These are phyloP conservation scores for Nitzschia sp. DNA, from an alignment of 108 stramenopile species.

Conservation along the genomic window DNA sequence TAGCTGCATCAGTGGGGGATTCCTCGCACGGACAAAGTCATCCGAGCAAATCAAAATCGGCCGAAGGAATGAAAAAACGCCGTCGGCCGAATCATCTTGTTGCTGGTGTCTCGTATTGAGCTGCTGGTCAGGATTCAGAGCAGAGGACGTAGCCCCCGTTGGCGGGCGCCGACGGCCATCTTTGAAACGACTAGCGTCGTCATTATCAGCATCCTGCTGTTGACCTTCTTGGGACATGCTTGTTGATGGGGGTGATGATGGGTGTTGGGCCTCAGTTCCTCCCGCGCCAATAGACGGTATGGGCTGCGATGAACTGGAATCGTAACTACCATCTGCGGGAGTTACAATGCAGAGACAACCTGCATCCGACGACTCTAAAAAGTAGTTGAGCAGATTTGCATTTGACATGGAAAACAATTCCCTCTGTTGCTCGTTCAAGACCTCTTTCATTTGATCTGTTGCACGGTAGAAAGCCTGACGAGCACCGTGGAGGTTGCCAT, in stretches of 20 bases:
- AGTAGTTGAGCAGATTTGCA: neutral
- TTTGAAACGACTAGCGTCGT: neutral
- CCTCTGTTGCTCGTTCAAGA: neutral
- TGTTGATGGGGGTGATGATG: neutral
- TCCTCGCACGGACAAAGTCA: slow-evolving; percentile 3
- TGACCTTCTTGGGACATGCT: neutral
- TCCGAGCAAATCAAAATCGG: slow-evolving; percentile 5
- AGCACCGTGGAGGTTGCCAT: neutral
- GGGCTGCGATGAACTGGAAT: neutral
- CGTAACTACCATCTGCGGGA: too few species aligned
- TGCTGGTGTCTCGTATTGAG: neutral
- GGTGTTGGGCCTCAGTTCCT: neutral
- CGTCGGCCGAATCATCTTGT: neutral
- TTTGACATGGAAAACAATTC: neutral
- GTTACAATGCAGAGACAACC: neutral
- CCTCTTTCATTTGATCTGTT: slow-evolving; percentile 1
- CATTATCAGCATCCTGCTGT: neutral
- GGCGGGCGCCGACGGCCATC: neutral
- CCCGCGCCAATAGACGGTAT: neutral
- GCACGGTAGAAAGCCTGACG: slow-evolving; percentile 9
- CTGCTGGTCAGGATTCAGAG: neutral
- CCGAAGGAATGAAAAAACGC: slow-evolving; percentile 1
- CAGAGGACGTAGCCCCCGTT: neutral
- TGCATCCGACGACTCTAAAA: neutral
- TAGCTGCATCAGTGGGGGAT: slow-evolving; percentile 7